Evolutionary conservation across 1,139 yeast genomes (phyloP), one percentile per base, ranked within the genome.

Genomic region (Taiozyma sp.): DNA sequence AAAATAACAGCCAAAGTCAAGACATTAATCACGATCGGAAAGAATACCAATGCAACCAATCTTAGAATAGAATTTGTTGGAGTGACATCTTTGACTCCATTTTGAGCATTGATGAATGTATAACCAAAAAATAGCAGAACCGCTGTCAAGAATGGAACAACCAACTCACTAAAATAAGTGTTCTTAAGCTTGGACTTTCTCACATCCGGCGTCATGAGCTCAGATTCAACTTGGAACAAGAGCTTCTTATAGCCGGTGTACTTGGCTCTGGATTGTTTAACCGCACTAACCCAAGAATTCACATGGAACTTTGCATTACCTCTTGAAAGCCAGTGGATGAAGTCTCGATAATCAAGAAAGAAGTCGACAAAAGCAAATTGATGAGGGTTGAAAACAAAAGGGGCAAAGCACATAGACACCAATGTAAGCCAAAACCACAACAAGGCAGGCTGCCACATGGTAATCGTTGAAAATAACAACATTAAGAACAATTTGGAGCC

Each of bases 341-440:
- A 82, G 35, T 76, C 77, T 42, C 83, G 68, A 62, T 89, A 89
- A 62, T 89, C 97, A 22, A 85, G 63, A 56, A 88, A 82, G 61
- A 85, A 89, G 52, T 85, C 89, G 5, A 69, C 68, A 66, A 81
- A 75, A 1, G 83, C 75, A 65, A 88, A 89, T 62, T 89, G 96
- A 63, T 89, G 95, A 0, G 97, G 96, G 60, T 89, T 89, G 70
- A 86, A 89, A 6, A 89, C 65, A 53, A 85, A 82, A 2, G 97
- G 97, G 0, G 95, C 85, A 45, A 87, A 68, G 53, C 90, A 80
- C 63, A 89, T 68, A 0, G 96, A 83, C 7, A 82, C 67, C 13
- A 85, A 76, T 0, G 95, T 85, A 9, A 87, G 73, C 85, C 91
- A 87, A 67, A 89, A 88, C 96, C 96, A 89, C 34, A 88, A 63